Percentiles rank a stretch among this genome's conserved stretches.
These are phyloP conservation scores for Nitzschia sp. DNA, from an alignment of 108 stramenopile genomes.

Conservation along the genomic window DNA sequence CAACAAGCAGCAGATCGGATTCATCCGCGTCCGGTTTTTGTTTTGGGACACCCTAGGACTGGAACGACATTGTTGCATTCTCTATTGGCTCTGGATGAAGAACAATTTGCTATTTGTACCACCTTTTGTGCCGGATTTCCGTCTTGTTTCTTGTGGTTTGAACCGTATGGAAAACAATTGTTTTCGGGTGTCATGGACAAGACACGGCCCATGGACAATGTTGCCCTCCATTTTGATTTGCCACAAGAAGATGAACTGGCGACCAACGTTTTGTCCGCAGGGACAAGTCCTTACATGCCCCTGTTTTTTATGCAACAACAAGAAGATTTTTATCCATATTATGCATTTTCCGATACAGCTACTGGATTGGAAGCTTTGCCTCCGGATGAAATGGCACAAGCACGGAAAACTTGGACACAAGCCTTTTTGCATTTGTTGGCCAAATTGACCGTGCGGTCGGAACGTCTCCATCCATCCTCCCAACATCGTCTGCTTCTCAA, in stretches of 20 bases:
- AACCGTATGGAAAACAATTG: constrained; percentile 41
- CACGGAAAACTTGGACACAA: constrained; percentile 30
- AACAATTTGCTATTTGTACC: constrained; percentile 39
- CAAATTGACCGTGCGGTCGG: constrained; percentile 30
- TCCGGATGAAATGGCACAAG: constrained; percentile 26
- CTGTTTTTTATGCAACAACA: constrained; percentile 43
- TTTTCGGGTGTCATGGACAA: constrained; percentile 38
- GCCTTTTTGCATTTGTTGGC: constrained; percentile 31
- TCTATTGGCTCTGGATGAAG: constrained; percentile 43
- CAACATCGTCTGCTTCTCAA: constrained; percentile 34
- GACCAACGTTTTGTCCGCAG: constrained; percentile 34
- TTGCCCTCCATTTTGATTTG: constrained; percentile 44
- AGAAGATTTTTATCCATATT: constrained; percentile 35
- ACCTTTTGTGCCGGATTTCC: constrained; percentile 58
- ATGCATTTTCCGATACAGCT: constrained; percentile 24
- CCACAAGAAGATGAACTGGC: constrained; percentile 58
- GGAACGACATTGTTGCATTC: constrained; percentile 50
- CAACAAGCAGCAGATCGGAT: neutral
- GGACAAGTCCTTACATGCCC: constrained; percentile 39
- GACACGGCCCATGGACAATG: constrained; percentile 52
- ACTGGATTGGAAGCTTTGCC: constrained; percentile 11
- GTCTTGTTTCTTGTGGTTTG: constrained; percentile 49
- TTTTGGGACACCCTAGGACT: constrained; percentile 53
- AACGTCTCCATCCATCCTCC: neutral
- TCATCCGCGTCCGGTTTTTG: constrained; percentile 38